phyloP scores from a whole-genome alignment of 345 rosid genomes.

The Cardamine occulta region DNA sequence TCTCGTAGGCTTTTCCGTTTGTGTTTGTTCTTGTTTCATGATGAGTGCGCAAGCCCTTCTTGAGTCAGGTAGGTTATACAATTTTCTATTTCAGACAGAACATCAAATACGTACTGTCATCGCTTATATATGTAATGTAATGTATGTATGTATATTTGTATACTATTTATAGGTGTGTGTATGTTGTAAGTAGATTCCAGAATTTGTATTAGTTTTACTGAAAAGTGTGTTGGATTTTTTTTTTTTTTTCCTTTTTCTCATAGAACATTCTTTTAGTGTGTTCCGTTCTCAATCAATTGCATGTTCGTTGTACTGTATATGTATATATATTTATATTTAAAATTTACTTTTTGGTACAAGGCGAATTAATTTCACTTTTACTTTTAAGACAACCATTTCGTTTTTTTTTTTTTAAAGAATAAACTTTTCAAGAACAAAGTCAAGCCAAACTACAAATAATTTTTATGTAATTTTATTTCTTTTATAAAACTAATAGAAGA shows the following conservation, averaged over 20 bases:
- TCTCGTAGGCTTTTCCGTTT: not conserved
- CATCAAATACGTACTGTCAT: constrained; percentile 34
- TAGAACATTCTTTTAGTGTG: constrained; percentile 28
- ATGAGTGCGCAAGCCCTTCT: constrained; percentile 32
- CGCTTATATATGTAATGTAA: not conserved
- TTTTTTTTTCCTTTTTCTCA: not conserved
- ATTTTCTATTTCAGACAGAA: constrained; percentile 33
- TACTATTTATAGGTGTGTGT: constrained; percentile 38
- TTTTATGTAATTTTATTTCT: too few species aligned
- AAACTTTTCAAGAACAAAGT: too few species aligned
- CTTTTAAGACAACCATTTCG: too few species aligned
- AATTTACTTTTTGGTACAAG: too few species aligned
- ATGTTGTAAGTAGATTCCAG: constrained; percentile 37
- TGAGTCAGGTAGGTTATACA: constrained; percentile 44
- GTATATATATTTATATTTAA: too few species aligned
- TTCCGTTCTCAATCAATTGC: not conserved
- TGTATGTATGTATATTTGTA: constrained; percentile 18
- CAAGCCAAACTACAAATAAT: too few species aligned
- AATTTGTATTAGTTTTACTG: constrained; percentile 25
- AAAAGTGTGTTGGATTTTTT: not conserved
- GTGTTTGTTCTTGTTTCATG: constrained; percentile 31
- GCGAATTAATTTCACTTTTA: too few species aligned
- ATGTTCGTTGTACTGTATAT: not conserved
- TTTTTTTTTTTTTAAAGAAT: too few species aligned
- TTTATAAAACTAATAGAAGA: too few species aligned